Base-by-base conservation (phyloP, 2,329 filamentous ascomycete genomes). In the Alternaria incomplexa region DNA sequence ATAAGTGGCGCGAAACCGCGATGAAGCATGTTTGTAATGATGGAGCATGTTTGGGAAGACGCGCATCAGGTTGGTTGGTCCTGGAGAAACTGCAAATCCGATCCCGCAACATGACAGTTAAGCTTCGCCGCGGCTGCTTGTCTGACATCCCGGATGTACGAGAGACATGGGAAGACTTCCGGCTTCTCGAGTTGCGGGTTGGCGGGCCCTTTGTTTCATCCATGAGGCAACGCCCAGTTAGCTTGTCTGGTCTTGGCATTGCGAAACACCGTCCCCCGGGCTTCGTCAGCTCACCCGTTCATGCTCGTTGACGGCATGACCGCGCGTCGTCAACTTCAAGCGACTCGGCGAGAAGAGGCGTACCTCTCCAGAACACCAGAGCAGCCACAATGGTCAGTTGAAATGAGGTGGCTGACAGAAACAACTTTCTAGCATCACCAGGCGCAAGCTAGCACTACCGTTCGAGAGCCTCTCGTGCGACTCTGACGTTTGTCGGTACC, bases 111-210 rank as follows among this genome's bases (percentile, higher is more conserved):
- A 48, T 63, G 59, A 62, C 57, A 62, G 64, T 64, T 71, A 75
- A 73, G 75, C 73, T 69, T 77, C 67, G 65, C 62, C 43, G 56
- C 58, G 55, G 60, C 9, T 70, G 69, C 70, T 74, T 76, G 65
- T 69, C 62, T 69, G 64, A 66, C 50, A 62, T 64, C 66, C 63
- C 60, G 69, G 66, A 65, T 62, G 61, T 28, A 58, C 57, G 63
- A 40, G 58, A 30, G 58, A 56, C 36, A 40, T 43, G 55, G 58
- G 50, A 20, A 44, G n/a, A 45, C 23, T 9, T 25, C 25, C 45
- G 26, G 61, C 54, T 46, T 53, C 22, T 60, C 55, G 36, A 56
- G 65, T 65, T 64, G 62, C 56, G 58, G 53, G 58, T 57, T 43
- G 53, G 56, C 46, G 62, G 50, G 55, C 26, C 52, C 56, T 50